phyloP scores from a whole-genome alignment of 306 rosid genomes.

The Trifolium subterraneum region DNA sequence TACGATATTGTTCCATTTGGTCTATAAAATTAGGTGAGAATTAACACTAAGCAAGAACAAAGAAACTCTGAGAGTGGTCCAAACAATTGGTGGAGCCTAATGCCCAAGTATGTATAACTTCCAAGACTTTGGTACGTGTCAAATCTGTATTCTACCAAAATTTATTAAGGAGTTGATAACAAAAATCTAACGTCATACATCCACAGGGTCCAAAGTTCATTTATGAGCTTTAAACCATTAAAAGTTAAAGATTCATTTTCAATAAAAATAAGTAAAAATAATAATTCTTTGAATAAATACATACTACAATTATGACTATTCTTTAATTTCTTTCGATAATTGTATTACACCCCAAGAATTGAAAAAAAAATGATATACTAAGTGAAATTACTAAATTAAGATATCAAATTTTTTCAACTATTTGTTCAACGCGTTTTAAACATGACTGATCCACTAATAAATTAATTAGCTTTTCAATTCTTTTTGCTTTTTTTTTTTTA shows the following conservation, averaged over 20 bases:
- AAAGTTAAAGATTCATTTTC: conserved; percentile 33
- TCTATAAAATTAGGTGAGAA: conserved; percentile 32
- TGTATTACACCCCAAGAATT: conserved; percentile 32
- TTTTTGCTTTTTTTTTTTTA: too few species aligned
- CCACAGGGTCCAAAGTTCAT: conserved; percentile 51
- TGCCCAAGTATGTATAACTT: conserved; percentile 33
- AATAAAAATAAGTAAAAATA: background rate
- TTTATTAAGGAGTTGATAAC: conserved; percentile 42
- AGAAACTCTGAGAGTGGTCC: conserved; percentile 35
- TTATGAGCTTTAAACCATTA: conserved; percentile 48
- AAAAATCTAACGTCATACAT: conserved; percentile 52
- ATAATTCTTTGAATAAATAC: conserved; percentile 24
- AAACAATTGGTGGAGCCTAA: conserved; percentile 40
- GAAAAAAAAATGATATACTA: conserved; percentile 33
- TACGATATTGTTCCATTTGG: conserved; percentile 13
- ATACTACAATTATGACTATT: conserved; percentile 30
- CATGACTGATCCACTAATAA: too few species aligned
- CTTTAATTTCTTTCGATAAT: conserved; percentile 38
- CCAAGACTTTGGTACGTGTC: conserved; percentile 43
- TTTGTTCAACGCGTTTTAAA: background rate
- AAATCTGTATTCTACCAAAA: conserved; percentile 47
- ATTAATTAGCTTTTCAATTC: too few species aligned
- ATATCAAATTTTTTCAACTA: conserved; percentile 45
- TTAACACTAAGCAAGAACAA: conserved; percentile 26
- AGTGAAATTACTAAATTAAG: conserved; percentile 42